Percentiles rank a stretch among this genome's conserved stretches.
These are phyloP conservation scores for Vaucheria bursata DNA, from an alignment of 352 stramenopile species.

Conservation along the genomic window DNA sequence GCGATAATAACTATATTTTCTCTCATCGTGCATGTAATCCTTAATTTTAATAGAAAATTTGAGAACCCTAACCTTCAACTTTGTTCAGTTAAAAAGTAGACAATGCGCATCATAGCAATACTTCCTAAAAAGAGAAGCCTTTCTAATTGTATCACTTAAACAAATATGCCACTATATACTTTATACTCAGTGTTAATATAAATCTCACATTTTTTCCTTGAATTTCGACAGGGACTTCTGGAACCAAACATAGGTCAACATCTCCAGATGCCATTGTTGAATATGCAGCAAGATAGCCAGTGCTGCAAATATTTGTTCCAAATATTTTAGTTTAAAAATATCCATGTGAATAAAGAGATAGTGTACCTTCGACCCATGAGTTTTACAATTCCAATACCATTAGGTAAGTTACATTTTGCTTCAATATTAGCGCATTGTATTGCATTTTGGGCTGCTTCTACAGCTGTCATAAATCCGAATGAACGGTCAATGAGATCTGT, in stretches of 20 bases:
- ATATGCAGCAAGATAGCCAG: not conserved
- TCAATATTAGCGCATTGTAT: slow-evolving; percentile 74
- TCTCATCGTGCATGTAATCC: too few relatives aligned
- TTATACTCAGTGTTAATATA: too few relatives aligned
- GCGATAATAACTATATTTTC: too few relatives aligned
- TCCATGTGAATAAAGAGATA: too few relatives aligned
- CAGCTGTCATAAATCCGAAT: slow-evolving; percentile 93
- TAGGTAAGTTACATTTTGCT: slow-evolving; percentile 83
- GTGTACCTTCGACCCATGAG: not conserved
- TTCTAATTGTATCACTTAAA: too few relatives aligned
- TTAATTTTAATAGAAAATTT: too few relatives aligned
- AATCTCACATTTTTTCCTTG: slow-evolving; percentile 56
- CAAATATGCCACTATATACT: too few relatives aligned
- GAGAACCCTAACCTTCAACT: too few relatives aligned
- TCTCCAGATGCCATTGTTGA: slow-evolving; percentile 87
- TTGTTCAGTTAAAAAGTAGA: too few relatives aligned
- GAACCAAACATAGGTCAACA: slow-evolving; percentile 94
- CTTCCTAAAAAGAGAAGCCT: too few relatives aligned
- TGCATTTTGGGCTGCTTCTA: slow-evolving; percentile 60
- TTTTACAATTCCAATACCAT: slow-evolving; percentile 97
- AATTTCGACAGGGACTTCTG: slow-evolving; percentile 90
- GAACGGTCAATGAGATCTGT: slow-evolving; percentile 88
- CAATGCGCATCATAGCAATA: too few relatives aligned
- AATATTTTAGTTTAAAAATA: too few relatives aligned
- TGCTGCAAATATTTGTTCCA: slow-evolving; percentile 43